Evolutionary conservation across 176 grass and related monocot species (phyloP).

Genomic region (Phragmites australis): DNA sequence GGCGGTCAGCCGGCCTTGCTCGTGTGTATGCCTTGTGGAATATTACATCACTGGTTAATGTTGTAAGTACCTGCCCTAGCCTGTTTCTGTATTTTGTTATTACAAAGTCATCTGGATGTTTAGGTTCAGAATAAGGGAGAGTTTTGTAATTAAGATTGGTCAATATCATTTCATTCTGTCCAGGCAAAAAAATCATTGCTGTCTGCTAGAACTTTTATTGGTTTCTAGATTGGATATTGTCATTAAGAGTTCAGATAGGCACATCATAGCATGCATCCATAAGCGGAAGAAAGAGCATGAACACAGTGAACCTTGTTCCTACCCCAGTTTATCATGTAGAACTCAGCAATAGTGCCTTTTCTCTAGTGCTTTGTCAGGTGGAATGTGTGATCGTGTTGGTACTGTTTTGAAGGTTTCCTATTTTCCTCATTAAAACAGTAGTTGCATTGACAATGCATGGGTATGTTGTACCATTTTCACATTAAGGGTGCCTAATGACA

Average conservation of each 20-base stretch:
- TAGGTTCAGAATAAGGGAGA: constrained; percentile 15
- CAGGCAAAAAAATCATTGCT: constrained; percentile 1
- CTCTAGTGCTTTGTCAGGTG: not conserved
- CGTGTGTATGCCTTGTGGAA: constrained; percentile 99
- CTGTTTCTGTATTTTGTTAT: constrained; percentile 1
- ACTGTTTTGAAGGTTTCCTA: constrained; percentile 22
- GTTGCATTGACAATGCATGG: not conserved
- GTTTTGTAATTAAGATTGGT: not conserved
- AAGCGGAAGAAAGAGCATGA: constrained; percentile 13
- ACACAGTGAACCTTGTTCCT: not conserved
- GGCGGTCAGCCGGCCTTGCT: constrained; percentile 83
- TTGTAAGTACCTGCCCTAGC: constrained; percentile 64
- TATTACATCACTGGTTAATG: constrained; percentile 93
- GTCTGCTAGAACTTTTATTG: not conserved
- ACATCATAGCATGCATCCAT: not conserved
- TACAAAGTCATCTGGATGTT: not conserved
- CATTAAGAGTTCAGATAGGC: not conserved
- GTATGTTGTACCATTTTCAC: constrained; percentile 1
- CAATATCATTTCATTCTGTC: too few relatives aligned
- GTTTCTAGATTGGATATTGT: constrained; percentile 2
- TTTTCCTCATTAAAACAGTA: constrained; percentile 8
- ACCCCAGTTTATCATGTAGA: constrained; percentile 26
- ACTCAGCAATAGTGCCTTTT: constrained; percentile 3
- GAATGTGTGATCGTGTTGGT: constrained; percentile 8
- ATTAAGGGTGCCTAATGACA: not conserved